Evolutionary conservation across 148 eudicot genomes (phyloP).

Genomic region (Polygonum aviculare): DNA sequence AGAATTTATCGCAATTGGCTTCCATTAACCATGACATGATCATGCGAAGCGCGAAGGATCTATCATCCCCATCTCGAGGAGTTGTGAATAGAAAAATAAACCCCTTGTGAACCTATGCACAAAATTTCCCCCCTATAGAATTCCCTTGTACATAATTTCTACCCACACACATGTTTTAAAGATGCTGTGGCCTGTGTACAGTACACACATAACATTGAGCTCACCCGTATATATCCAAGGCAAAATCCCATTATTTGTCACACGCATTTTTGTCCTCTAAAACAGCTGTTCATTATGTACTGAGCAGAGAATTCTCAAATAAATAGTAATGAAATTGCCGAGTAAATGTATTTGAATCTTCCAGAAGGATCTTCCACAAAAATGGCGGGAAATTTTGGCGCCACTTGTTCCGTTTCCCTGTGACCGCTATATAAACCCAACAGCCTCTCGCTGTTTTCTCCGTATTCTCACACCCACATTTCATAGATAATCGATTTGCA

Average conservation of each 20-base stretch:
- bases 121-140: neutral
- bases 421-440: slow-evolving; percentile 4
- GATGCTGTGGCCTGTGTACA: neutral
- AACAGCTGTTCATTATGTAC: neutral
- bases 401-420: slow-evolving; percentile 11
- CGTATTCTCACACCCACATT: slow-evolving; percentile 2
- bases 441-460: neutral
- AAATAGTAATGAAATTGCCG: neutral
- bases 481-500: neutral
- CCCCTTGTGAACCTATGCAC: slow-evolving; percentile 5
- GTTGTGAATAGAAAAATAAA: neutral
- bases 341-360: neutral
- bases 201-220: neutral
- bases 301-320: neutral
- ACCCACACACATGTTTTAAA: neutral
- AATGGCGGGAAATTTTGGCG: slow-evolving; percentile 44
- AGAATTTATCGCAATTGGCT: slow-evolving; percentile 63
- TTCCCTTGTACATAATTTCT: neutral
- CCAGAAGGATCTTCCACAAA: neutral
- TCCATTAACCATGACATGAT: slow-evolving; percentile 61
- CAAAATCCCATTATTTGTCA: neutral
- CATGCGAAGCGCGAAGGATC: slow-evolving; percentile 35
- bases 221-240: neutral
- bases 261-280: neutral
- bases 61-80: neutral